Evolutionary conservation across 2,329 filamentous ascomycete species (phyloP).

Genomic region (Ceratocystis eucalypticola): DNA sequence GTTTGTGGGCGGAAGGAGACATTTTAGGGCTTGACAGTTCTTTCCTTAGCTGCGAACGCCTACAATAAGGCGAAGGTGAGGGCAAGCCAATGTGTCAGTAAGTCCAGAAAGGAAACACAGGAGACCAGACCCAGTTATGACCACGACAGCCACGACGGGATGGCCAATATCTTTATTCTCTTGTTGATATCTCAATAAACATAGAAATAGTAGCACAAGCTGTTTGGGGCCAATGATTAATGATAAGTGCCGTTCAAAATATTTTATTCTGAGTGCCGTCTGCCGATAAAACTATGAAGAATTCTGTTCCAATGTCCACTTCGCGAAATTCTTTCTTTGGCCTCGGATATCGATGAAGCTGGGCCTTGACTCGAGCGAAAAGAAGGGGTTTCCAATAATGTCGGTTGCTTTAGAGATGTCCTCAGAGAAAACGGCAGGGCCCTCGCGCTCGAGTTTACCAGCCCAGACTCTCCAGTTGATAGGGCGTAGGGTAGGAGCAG

Average conservation of each 20-base stretch:
- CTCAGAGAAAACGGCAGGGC: slow-evolving; percentile 43
- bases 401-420: slow-evolving; percentile 60
- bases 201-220: too few species aligned
- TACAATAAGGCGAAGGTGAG: not conserved
- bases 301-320: slow-evolving; percentile 45
- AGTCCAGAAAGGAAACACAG: too few species aligned
- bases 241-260: not conserved
- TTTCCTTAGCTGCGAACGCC: not conserved
- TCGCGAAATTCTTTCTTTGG: slow-evolving; percentile 62
- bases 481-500: slow-evolving; percentile 65
- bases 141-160: not conserved
- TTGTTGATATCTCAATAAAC: not conserved
- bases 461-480: slow-evolving; percentile 76
- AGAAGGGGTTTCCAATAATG: slow-evolving; percentile 66
- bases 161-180: not conserved
- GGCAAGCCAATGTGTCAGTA: not conserved
- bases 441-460: slow-evolving; percentile 62
- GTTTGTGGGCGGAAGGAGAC: slow-evolving; percentile 6
- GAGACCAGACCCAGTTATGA: not conserved
- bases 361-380: slow-evolving; percentile 60
- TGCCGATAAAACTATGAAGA: slow-evolving; percentile 6
- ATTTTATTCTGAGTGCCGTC: not conserved
- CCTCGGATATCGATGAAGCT: slow-evolving; percentile 82
- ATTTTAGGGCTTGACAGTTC: not conserved
- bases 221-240: not conserved